A percentile compares a stretch with the other conserved stretches of the same genome.
Conservation (phyloP, 495 filamentous ascomycete genomes). For the Clohesyomyces aquaticus region DNA sequence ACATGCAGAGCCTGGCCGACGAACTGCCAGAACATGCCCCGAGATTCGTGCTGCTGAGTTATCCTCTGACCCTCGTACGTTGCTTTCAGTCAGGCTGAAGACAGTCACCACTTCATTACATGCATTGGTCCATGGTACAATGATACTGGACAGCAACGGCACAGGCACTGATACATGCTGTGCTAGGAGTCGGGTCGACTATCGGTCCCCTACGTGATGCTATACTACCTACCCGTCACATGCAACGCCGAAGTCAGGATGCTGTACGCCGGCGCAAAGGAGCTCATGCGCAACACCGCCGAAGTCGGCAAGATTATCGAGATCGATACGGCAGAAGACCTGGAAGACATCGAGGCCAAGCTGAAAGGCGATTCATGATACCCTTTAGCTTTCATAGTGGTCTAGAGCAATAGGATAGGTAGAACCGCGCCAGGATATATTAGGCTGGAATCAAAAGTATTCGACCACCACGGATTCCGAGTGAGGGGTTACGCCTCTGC, state of each 20-base stretch:
- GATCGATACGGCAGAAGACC: slow-evolving; percentile 73
- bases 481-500: too few relatives aligned
- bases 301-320: slow-evolving; percentile 84
- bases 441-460: too few relatives aligned
- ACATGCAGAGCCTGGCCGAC: slow-evolving; percentile 76
- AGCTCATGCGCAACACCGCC: slow-evolving; percentile 87
- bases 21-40: slow-evolving; percentile 93
- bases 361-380: slow-evolving; percentile 48
- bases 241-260: slow-evolving; percentile 83
- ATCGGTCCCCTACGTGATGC: slow-evolving; percentile 83
- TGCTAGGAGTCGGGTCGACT: slow-evolving; percentile 63
- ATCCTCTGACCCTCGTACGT: slow-evolving; percentile 79
- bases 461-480: too few relatives aligned
- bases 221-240: slow-evolving; percentile 90
- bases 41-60: slow-evolving; percentile 85
- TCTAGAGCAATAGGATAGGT: too few relatives aligned
- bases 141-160: too few relatives aligned
- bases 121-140: too few relatives aligned
- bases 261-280: slow-evolving; percentile 94
- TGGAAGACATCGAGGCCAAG: slow-evolving; percentile 73
- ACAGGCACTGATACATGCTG: too few relatives aligned
- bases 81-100: too few relatives aligned
- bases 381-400: too few relatives aligned
- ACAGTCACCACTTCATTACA: too few relatives aligned
- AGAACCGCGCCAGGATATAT: too few relatives aligned